phyloP scores from a whole-genome alignment of 257 asterid species.

The Lantana camara region DNA sequence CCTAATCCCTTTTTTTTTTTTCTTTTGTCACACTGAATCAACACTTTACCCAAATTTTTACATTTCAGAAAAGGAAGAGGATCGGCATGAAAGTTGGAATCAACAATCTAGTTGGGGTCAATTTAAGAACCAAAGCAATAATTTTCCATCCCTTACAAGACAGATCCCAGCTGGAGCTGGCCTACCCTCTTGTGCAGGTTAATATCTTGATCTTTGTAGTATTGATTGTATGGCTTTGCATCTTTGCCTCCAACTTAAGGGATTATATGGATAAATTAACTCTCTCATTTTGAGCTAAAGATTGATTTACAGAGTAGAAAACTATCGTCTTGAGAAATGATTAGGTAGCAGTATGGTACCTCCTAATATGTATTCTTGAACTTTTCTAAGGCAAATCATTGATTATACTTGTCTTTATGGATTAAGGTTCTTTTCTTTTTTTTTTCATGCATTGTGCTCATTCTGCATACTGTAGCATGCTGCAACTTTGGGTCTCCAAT shows the following conservation, averaged over 20 bases:
- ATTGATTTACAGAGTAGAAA: not conserved
- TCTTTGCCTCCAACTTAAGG: too few relatives aligned
- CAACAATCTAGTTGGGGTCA: conserved; percentile 52
- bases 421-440: conserved; percentile 19
- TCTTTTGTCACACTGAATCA: conserved; percentile 1
- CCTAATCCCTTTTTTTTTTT: not conserved
- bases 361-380: not conserved
- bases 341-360: not conserved
- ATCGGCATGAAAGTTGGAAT: conserved; percentile 58
- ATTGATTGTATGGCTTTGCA: too few relatives aligned
- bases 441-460: conserved; percentile 13
- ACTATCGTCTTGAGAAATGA: not conserved
- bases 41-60: conserved; percentile 18
- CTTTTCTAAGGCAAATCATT: not conserved
- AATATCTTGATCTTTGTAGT: conserved; percentile 19
- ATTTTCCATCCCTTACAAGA: conserved; percentile 68
- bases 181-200: conserved; percentile 93
- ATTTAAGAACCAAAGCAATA: conserved; percentile 55
- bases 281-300: not conserved
- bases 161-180: conserved; percentile 96
- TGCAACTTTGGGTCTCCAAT: not conserved
- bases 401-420: not conserved
- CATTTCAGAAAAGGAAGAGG: conserved; percentile 64
- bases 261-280: too few relatives aligned
- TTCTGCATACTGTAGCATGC: conserved; percentile 19